A percentile compares a stretch with the other conserved stretches of the same genome.
These are phyloP conservation scores for Trichomonas tenax DNA, from an alignment of 208 protist genomes.

Conservation along the genomic window DNA sequence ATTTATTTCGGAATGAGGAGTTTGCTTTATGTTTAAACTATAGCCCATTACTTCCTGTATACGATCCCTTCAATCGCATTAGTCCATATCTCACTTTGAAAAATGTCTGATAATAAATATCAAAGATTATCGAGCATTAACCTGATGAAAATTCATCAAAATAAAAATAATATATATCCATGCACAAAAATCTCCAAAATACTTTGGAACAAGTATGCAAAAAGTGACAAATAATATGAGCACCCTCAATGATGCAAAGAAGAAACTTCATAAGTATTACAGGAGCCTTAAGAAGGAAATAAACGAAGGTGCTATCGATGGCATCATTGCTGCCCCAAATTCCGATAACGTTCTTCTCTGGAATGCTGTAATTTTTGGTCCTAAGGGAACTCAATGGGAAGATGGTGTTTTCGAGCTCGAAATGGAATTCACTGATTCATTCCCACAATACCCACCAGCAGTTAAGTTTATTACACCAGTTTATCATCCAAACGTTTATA, in stretches of 20 bases:
- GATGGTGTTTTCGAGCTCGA: constrained; percentile 46
- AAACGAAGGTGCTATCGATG: not conserved
- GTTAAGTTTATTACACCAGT: not conserved
- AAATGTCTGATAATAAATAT: no score
- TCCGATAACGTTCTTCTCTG: not conserved
- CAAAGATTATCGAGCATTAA: no score
- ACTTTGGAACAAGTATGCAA: no score
- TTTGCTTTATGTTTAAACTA: no score
- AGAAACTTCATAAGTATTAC: not conserved
- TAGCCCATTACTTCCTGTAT: no score
- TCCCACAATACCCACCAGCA: constrained; percentile 51
- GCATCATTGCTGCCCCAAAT: not conserved
- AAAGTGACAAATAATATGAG: no score
- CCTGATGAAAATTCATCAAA: no score
- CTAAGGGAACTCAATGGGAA: constrained; percentile 38
- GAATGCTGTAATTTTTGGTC: constrained; percentile 32
- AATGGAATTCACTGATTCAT: constrained; percentile 41
- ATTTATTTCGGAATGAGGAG: no score
- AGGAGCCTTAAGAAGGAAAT: not conserved
- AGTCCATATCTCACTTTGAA: no score
- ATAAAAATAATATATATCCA: no score
- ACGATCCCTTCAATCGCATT: no score
- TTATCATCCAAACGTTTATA: constrained; percentile 15
- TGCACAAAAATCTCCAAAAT: no score
- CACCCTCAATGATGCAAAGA: not conserved